Conservation (phyloP, 1,284 basidiomycete genomes). For the Papiliotrema nemorosa region DNA sequence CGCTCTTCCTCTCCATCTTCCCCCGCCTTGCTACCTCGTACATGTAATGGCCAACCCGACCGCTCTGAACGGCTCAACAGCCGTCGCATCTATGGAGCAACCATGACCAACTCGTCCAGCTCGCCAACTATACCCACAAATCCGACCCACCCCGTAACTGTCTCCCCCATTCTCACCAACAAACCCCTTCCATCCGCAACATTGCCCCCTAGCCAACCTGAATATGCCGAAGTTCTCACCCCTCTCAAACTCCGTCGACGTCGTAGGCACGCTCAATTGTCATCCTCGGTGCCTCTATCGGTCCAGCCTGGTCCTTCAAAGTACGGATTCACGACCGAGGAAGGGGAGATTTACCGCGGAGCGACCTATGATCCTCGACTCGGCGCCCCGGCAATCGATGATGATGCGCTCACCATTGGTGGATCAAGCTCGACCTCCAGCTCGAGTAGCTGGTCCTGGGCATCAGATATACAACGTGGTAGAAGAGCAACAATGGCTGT, state of each 20-base stretch:
- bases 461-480: constrained; percentile 35
- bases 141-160: background rate
- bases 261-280: background rate
- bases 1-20: background rate
- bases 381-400: constrained; percentile 12
- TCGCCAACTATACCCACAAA: background rate
- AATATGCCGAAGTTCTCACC: constrained; percentile 8
- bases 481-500: constrained; percentile 36
- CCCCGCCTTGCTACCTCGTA: too few species aligned
- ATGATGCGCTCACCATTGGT: constrained; percentile 34
- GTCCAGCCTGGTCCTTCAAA: constrained; percentile 28
- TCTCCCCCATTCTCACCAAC: constrained; percentile 3
- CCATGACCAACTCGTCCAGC: too few species aligned
- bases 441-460: constrained; percentile 37
- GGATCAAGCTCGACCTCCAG: constrained; percentile 21
- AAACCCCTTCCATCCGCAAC: background rate
- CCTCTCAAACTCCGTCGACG: constrained; percentile 7
- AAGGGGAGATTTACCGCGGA: constrained; percentile 45
- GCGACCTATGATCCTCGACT: constrained; percentile 33
- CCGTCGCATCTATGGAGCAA: too few species aligned
- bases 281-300: background rate
- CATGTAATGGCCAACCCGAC: too few species aligned
- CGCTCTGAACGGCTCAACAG: too few species aligned
- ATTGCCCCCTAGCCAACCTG: background rate
- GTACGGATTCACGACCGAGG: constrained; percentile 37